Evolutionary conservation across 768 basidiomycete species (phyloP).

Genomic region (Holtermanniella nyarrowii): DNA sequence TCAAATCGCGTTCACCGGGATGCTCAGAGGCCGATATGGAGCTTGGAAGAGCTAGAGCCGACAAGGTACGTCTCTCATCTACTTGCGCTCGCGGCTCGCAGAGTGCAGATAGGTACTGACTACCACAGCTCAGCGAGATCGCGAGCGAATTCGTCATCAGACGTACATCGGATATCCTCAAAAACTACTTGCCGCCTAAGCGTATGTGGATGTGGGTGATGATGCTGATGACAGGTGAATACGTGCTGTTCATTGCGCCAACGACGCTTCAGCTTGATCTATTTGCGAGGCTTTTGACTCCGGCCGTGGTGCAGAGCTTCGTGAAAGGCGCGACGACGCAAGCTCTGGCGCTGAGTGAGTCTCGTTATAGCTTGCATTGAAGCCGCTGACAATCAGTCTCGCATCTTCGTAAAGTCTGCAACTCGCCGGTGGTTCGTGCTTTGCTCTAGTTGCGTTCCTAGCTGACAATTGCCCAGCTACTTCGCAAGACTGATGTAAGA

Average conservation of each 20-base stretch:
- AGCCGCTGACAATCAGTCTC: slow-evolving; percentile 43
- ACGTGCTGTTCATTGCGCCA: slow-evolving; percentile 91
- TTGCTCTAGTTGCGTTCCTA: too few relatives aligned
- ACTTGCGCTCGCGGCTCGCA: not conserved
- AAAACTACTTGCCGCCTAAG: slow-evolving; percentile 82
- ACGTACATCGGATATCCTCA: slow-evolving; percentile 69
- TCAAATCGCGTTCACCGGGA: slow-evolving; percentile 70
- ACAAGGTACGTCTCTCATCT: slow-evolving; percentile 50
- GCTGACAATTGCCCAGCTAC: slow-evolving; percentile 31
- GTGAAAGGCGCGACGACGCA: slow-evolving; percentile 63
- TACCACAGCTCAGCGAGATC: slow-evolving; percentile 54
- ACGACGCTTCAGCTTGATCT: slow-evolving; percentile 71
- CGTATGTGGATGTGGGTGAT: slow-evolving; percentile 51
- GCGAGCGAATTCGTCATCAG: slow-evolving; percentile 82
- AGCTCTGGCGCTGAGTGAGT: slow-evolving; percentile 24
- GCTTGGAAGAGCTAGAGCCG: slow-evolving; percentile 62
- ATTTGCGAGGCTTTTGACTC: slow-evolving; percentile 63
- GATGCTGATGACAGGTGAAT: slow-evolving; percentile 61
- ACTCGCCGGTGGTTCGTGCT: slow-evolving; percentile 65
- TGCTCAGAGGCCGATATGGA: slow-evolving; percentile 63
- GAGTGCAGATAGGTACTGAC: slow-evolving; percentile 1
- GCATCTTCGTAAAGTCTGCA: slow-evolving; percentile 78
- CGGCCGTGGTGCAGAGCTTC: slow-evolving; percentile 58
- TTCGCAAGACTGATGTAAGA: not conserved
- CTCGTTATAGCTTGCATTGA: not conserved